Conservation (phyloP, 345 rosid genomes). For the Xanthoceras sorbifolium region DNA sequence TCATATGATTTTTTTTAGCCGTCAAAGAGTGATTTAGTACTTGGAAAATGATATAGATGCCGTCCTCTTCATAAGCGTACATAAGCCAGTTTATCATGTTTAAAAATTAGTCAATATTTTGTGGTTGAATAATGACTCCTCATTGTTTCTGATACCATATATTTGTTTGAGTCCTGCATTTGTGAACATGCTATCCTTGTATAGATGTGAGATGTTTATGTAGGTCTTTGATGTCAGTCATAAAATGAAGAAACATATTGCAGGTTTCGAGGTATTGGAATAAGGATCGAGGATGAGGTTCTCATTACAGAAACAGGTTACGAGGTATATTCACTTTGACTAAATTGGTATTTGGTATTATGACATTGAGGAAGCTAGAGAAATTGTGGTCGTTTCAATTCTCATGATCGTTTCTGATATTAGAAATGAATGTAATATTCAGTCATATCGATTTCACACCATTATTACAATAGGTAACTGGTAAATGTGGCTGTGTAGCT, state of each 20-base stretch:
- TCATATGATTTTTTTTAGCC: neutral
- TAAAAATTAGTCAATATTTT: neutral
- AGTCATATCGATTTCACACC: neutral
- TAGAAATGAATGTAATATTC: neutral
- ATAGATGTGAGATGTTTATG: neutral
- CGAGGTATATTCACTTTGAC: conserved; percentile 56
- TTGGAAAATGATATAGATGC: neutral
- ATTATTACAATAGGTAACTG: neutral
- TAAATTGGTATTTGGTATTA: neutral
- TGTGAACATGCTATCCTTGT: neutral
- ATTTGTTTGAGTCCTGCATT: neutral
- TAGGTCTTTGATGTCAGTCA: neutral
- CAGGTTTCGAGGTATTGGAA: conserved; percentile 82
- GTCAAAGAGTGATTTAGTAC: neutral
- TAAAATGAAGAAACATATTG: conserved; percentile 14
- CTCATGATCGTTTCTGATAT: neutral
- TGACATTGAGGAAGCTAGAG: neutral
- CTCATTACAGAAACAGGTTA: conserved; percentile 86
- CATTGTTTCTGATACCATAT: neutral
- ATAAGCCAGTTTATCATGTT: neutral
- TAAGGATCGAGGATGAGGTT: conserved; percentile 97
- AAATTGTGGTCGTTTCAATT: neutral
- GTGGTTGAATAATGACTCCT: neutral
- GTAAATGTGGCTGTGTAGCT: neutral
- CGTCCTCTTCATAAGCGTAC: neutral